phyloP scores from a whole-genome alignment of 2,329 filamentous ascomycete species.

The Aspergillus hiratsukae region DNA sequence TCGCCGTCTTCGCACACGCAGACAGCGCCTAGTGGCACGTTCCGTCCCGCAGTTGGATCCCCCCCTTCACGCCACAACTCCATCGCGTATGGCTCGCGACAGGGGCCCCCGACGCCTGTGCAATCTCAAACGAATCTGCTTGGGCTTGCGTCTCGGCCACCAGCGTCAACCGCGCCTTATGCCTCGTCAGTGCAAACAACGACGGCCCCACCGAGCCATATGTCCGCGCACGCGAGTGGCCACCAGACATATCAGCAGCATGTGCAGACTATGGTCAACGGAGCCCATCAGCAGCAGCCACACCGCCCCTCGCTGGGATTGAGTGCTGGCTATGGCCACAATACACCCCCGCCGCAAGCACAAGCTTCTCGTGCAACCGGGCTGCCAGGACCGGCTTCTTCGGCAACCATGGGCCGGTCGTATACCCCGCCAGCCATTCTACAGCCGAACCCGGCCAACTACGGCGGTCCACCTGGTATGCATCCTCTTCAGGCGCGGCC shows the following conservation, averaged over 20 bases:
- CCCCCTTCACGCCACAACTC: slow-evolving; percentile 28
- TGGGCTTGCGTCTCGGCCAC: slow-evolving; percentile 26
- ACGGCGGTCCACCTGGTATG: slow-evolving; percentile 23
- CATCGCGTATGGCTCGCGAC: slow-evolving; percentile 28
- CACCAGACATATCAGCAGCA: slow-evolving; percentile 35
- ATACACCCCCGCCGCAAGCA: slow-evolving; percentile 30
- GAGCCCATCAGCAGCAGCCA: slow-evolving; percentile 29
- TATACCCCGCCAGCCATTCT: slow-evolving; percentile 37
- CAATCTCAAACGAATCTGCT: slow-evolving; percentile 27
- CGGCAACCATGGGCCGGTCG: slow-evolving; percentile 30
- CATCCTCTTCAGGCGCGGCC: slow-evolving; percentile 27
- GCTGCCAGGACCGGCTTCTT: slow-evolving; percentile 20
- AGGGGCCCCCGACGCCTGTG: slow-evolving; percentile 27
- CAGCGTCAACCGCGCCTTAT: slow-evolving; percentile 22
- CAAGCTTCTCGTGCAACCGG: slow-evolving; percentile 22
- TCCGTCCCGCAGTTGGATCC: slow-evolving; percentile 23
- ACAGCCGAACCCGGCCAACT: slow-evolving; percentile 25
- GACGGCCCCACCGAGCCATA: slow-evolving; percentile 16
- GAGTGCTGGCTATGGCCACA: slow-evolving; percentile 28
- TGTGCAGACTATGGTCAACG: slow-evolving; percentile 35
- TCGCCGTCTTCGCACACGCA: slow-evolving; percentile 22
- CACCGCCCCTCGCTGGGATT: slow-evolving; percentile 32
- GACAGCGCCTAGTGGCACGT: slow-evolving; percentile 20
- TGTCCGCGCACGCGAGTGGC: slow-evolving; percentile 14
- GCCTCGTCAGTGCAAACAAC: slow-evolving; percentile 22